Evolutionary conservation across 495 filamentous ascomycete genomes (phyloP), one percentile per base, ranked within the genome.

Genomic region (Penicillium flavigenum): DNA sequence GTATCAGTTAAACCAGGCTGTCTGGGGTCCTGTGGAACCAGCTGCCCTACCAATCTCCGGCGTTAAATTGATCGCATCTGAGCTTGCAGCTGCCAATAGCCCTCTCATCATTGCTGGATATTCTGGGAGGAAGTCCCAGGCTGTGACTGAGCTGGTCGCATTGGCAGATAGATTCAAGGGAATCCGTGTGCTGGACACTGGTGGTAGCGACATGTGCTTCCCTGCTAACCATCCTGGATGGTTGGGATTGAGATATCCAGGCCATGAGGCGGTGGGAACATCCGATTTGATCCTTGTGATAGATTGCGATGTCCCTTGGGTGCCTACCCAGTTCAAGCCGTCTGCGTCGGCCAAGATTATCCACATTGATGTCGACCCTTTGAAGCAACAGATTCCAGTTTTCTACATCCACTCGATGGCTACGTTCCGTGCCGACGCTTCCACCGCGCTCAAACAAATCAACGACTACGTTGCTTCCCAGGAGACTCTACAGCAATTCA

Each of bases 181-280:
- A 17, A 79, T 85, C 52, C 81, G 80, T 12, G 90, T 98, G 17
- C 72, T 98, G 27, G 93, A 98, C 69, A 92, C 91, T 1, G 90
- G 89, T 24, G 92, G 91, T 34, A 89, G 89, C 65, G 93, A 98
- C 68, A 94, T 98, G 93, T 95, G 90, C 65, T 97, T 97, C 73
- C 93, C 93, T 3, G 88, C 86, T 2, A 79, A 92, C 50, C 92
- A 96, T 58, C 76, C 78, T 0, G 84, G 74, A 7, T 88, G 86
- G 79, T 69, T 96, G 26, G 90, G 93, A 2, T 66, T 95, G 61
- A 78, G 85, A 58, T 96, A 85, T 61, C 90, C 92, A 11, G 76
- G 84, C 3, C 90, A 96, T 41, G 85, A 89, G 16, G 73, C 77
- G 6, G 89, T 96, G 60, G 79, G 76, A 44, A 86, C 84, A 6